Evolutionary conservation across 768 basidiomycete species (phyloP).

Genomic region (Atractiella rhizophila): DNA sequence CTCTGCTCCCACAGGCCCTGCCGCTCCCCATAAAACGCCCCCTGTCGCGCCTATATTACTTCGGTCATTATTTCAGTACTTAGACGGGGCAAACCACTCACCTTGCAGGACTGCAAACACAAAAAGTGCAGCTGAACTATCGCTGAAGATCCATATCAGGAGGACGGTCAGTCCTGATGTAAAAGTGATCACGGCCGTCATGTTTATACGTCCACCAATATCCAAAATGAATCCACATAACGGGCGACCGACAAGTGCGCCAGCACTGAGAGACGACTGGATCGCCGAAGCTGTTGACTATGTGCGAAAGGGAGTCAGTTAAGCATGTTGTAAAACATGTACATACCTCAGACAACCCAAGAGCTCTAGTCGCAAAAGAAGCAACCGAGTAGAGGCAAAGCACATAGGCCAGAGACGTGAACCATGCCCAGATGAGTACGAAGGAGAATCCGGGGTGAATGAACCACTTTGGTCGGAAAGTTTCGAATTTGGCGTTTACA

Average conservation of each 20-base stretch:
- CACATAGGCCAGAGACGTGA: constrained; percentile 19
- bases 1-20: too few relatives aligned
- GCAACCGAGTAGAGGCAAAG: constrained; percentile 16
- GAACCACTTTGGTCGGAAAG: constrained; percentile 16
- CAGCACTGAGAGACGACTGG: constrained; percentile 20
- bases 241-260: constrained; percentile 21
- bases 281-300: constrained; percentile 20
- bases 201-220: constrained; percentile 19
- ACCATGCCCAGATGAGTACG: constrained; percentile 18
- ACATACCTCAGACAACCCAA: too few relatives aligned
- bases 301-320: constrained; percentile 6
- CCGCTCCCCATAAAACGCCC: too few relatives aligned
- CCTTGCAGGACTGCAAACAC: constrained; percentile 21
- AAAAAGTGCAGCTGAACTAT: constrained; percentile 18
- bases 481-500: constrained; percentile 16
- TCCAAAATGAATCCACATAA: constrained; percentile 18
- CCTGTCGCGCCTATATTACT: constrained; percentile 36
- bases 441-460: constrained; percentile 19
- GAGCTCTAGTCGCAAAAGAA: too few relatives aligned
- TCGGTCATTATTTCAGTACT: too few relatives aligned
- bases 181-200: constrained; percentile 18
- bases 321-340: neutral
- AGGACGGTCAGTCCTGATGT: constrained; percentile 19
- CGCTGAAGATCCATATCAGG: constrained; percentile 20
- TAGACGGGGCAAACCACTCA: too few relatives aligned